Conservation (phyloP, 441 rosid species). For the Corymbia citriodora region DNA sequence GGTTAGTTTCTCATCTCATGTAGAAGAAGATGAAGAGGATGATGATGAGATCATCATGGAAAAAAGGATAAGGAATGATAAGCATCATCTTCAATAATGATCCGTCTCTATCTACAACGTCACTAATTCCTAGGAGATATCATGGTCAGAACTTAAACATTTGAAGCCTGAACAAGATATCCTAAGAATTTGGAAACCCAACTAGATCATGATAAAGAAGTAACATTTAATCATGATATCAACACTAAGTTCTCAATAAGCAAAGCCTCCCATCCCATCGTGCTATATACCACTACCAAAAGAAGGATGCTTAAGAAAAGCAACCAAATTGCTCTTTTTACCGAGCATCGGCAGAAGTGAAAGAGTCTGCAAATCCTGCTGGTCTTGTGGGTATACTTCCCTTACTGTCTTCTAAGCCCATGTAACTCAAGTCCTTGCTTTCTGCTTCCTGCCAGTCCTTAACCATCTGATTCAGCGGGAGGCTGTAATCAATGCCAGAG, state of each 20-base stretch:
- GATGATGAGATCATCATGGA: not conserved
- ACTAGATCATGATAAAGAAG: not conserved
- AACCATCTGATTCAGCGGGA: slow-evolving; percentile 70
- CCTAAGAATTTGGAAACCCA: not conserved
- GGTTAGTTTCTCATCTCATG: not conserved
- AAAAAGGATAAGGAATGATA: not conserved
- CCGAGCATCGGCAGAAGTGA: slow-evolving; percentile 72
- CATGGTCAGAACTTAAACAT: slow-evolving; percentile 5
- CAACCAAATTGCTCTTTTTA: slow-evolving; percentile 4
- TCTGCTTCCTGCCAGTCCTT: slow-evolving; percentile 81
- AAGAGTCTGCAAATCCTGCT: slow-evolving; percentile 56
- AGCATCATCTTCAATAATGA: not conserved
- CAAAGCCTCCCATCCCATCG: slow-evolving; percentile 1
- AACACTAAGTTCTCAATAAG: slow-evolving; percentile 16
- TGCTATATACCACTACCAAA: slow-evolving; percentile 21
- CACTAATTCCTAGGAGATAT: slow-evolving; percentile 3
- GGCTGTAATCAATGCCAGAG: slow-evolving; percentile 68
- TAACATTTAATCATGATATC: slow-evolving; percentile 9
- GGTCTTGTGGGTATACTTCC: slow-evolving; percentile 76
- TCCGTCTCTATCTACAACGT: slow-evolving; percentile 23
- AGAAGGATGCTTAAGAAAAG: not conserved
- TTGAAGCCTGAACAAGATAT: slow-evolving; percentile 8
- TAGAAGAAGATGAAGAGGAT: not conserved
- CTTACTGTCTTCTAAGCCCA: slow-evolving; percentile 54
- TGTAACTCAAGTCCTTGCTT: slow-evolving; percentile 46